phyloP scores from a whole-genome alignment of 2,329 filamentous ascomycete species.

The Magnaporthiopsis rhizophila region DNA sequence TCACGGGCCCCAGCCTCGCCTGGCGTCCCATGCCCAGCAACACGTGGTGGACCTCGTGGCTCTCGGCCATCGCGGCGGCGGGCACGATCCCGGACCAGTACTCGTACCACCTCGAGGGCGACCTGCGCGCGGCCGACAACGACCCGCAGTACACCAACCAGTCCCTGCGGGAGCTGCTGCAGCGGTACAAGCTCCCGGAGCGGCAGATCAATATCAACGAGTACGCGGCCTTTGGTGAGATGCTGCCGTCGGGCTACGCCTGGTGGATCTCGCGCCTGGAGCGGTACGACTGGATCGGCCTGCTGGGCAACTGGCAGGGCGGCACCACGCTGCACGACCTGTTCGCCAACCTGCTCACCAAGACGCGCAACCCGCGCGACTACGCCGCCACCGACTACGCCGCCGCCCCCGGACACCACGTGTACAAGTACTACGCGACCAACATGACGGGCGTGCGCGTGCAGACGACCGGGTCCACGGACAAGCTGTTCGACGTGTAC shows the following conservation, averaged over 20 bases:
- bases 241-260: conserved; percentile 30
- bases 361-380: background rate
- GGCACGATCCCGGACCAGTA: conserved; percentile 33
- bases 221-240: conserved; percentile 32
- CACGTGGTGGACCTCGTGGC: conserved; percentile 33
- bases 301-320: conserved; percentile 37
- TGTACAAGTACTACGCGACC: conserved; percentile 7
- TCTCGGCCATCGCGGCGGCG: conserved; percentile 25
- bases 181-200: conserved; percentile 22
- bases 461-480: conserved; percentile 3
- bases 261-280: conserved; percentile 41
- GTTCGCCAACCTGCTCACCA: conserved; percentile 29
- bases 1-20: conserved; percentile 31
- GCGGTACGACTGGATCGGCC: conserved; percentile 30
- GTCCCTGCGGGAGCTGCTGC: conserved; percentile 17
- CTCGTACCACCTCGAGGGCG: conserved; percentile 31
- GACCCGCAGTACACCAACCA: conserved; percentile 5
- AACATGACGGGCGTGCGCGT: conserved; percentile 8
- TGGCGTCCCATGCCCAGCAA: conserved; percentile 22
- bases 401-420: background rate
- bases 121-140: conserved; percentile 21
- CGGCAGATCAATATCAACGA: conserved; percentile 39
- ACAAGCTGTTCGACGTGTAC: conserved; percentile 7
- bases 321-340: conserved; percentile 33
- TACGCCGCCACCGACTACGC: conserved; percentile 2